Conservation (phyloP, 306 rosid genomes). For the Acmispon strigosus region DNA sequence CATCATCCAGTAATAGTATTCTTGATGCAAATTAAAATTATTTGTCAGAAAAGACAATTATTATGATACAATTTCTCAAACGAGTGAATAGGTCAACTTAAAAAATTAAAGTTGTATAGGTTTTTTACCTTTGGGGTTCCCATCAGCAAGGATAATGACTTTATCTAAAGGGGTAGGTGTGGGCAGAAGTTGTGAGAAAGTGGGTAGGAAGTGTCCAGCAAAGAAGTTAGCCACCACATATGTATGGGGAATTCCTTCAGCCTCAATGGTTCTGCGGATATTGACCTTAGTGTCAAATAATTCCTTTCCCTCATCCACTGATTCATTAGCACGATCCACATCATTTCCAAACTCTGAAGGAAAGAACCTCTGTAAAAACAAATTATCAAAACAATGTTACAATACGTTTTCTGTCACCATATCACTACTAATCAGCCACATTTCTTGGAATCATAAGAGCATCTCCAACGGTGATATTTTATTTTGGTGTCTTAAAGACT, state of each 20-base stretch:
- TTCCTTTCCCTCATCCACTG: constrained; percentile 26
- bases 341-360: constrained; percentile 37
- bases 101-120: too few species aligned
- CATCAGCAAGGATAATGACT: constrained; percentile 32
- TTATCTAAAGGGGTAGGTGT: constrained; percentile 28
- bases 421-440: too few species aligned
- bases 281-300: constrained; percentile 1
- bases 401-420: too few species aligned
- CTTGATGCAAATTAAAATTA: too few species aligned
- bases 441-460: too few species aligned
- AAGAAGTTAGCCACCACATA: constrained; percentile 15
- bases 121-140: constrained; percentile 30
- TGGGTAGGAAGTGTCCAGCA: constrained; percentile 21
- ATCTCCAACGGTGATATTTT: too few species aligned
- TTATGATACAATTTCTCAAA: too few species aligned
- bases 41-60: too few species aligned
- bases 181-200: constrained; percentile 12
- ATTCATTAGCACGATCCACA: constrained; percentile 10
- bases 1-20: too few species aligned
- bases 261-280: constrained; percentile 28
- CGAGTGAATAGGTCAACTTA: too few species aligned
- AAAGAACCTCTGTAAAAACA: constrained; percentile 27
- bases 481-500: too few species aligned
- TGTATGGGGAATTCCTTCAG: constrained; percentile 28
- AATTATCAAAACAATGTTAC: background rate